Evolutionary conservation across 75 land plant species (phyloP).

Genomic region (Sequoia sempervirens): DNA sequence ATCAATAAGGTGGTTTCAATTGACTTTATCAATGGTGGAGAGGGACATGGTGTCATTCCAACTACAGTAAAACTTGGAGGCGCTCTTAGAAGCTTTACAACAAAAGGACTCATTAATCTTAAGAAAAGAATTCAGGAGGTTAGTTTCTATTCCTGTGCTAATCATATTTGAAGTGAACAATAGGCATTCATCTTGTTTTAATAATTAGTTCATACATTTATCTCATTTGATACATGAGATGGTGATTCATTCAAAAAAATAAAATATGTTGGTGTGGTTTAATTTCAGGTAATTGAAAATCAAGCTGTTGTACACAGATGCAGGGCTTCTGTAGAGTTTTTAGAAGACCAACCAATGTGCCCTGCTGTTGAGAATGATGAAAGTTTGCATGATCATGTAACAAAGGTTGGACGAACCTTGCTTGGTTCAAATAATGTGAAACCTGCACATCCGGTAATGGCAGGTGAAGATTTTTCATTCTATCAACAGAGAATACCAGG

Average conservation of each 20-base stretch:
- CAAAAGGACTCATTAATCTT: neutral
- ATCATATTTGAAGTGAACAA: neutral
- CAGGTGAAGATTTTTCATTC: slow-evolving; percentile 66
- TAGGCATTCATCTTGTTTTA: neutral
- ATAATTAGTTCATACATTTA: neutral
- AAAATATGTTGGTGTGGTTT: neutral
- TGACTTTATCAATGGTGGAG: neutral
- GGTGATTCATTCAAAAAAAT: neutral
- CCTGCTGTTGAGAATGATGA: slow-evolving; percentile 51
- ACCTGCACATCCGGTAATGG: slow-evolving; percentile 22
- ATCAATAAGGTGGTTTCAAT: neutral
- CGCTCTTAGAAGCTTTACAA: neutral
- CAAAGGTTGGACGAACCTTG: slow-evolving; percentile 16
- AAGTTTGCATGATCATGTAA: slow-evolving; percentile 32
- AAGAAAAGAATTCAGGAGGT: slow-evolving; percentile 1
- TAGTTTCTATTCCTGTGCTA: neutral
- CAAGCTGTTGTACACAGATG: slow-evolving; percentile 59
- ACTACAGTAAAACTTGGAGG: neutral
- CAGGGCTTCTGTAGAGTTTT: slow-evolving; percentile 33
- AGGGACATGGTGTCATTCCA: neutral
- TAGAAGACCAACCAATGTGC: slow-evolving; percentile 18
- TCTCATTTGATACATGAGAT: neutral
- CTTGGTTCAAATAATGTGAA: slow-evolving; percentile 37
- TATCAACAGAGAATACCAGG: slow-evolving; percentile 51
- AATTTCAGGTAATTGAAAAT: slow-evolving; percentile 32